phyloP scores from a whole-genome alignment of 2,329 filamentous ascomycete genomes.

The Sarocladium oryzae region DNA sequence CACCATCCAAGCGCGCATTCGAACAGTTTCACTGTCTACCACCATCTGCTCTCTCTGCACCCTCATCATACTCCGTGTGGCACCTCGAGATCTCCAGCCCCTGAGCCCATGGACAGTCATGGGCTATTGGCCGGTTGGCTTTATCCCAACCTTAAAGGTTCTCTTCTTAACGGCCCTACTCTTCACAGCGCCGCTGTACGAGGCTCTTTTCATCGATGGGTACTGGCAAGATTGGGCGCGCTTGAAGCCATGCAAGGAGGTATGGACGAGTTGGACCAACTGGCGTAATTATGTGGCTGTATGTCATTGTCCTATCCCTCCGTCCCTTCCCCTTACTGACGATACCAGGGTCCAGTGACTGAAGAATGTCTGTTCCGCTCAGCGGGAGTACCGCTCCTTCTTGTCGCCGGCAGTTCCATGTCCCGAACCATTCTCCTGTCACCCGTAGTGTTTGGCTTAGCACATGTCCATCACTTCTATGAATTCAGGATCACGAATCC shows the following conservation, averaged over 20 bases:
- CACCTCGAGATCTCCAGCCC: constrained; percentile 32
- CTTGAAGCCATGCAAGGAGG: constrained; percentile 47
- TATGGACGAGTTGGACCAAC: constrained; percentile 67
- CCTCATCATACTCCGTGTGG: constrained; percentile 47
- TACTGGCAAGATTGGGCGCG: constrained; percentile 59
- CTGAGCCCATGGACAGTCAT: constrained; percentile 55
- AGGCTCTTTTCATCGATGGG: constrained; percentile 66
- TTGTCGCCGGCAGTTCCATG: constrained; percentile 57
- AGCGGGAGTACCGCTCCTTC: constrained; percentile 73
- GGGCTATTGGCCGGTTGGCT: constrained; percentile 72
- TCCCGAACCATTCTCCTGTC: constrained; percentile 67
- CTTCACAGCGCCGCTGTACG: constrained; percentile 80
- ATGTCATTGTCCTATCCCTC: constrained; percentile 25
- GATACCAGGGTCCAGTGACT: constrained; percentile 67
- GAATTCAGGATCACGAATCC: constrained; percentile 83
- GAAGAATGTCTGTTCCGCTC: constrained; percentile 94
- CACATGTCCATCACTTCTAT: constrained; percentile 93
- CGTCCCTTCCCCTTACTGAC: not conserved
- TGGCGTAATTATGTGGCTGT: constrained; percentile 87
- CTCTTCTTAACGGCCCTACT: constrained; percentile 70
- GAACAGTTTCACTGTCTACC: constrained; percentile 72
- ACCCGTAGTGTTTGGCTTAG: constrained; percentile 85
- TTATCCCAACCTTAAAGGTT: constrained; percentile 55
- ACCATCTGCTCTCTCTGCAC: constrained; percentile 60
- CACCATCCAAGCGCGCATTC: constrained; percentile 80